Base-by-base conservation (phyloP, 2,329 filamentous ascomycete species). In the Pestalotiopsis sp. region DNA sequence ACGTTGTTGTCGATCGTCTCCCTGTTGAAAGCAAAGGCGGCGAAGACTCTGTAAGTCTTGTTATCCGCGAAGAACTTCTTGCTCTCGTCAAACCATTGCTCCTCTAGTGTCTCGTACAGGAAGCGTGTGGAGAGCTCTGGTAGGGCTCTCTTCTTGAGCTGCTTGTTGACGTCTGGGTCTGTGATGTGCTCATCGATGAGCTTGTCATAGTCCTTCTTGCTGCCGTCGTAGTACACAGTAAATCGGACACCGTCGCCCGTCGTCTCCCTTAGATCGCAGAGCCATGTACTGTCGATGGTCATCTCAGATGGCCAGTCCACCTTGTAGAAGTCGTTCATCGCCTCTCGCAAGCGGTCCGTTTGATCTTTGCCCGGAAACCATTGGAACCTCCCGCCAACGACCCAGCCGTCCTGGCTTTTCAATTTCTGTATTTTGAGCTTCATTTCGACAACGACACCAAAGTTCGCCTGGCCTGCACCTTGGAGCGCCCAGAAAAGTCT, bases 381-480 rank as follows among this genome's bases (percentile, higher is more conserved):
- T 0, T 62, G 70, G 25, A 72, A 77, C 27, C 72, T 70, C 0
- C 77, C 77, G 6, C 74, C 73, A 1, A 77, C 74, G 0, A 80
- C 73, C 1, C 36, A 11, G 6, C 69, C 70, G 2, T 41, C 36
- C 0, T 36, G 0, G 5, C 67, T 56, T 0, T 38, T 23, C 0
- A 78, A 69, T 3, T 73, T 6, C 11, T 74, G 58, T 31, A 78
- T 45, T 2, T 66, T 58, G 23, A 80, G 39, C 66, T 77, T 79
- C 69, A 80, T 72, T 25, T 78, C 14, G 0, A 76, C 74, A 0
- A 82, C 70, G 1, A 84, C 77, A 0, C 82, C 82, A 36, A 80
- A 83, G 3, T 82, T 83, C 2, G 79, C 81, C 9, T 78, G 79
- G 0, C 82, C 82, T 2, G 77, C 81, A 4, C 82, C 82, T 1